Conservation (phyloP, 1,284 basidiomycete species). For the Phylloporus sp. region DNA sequence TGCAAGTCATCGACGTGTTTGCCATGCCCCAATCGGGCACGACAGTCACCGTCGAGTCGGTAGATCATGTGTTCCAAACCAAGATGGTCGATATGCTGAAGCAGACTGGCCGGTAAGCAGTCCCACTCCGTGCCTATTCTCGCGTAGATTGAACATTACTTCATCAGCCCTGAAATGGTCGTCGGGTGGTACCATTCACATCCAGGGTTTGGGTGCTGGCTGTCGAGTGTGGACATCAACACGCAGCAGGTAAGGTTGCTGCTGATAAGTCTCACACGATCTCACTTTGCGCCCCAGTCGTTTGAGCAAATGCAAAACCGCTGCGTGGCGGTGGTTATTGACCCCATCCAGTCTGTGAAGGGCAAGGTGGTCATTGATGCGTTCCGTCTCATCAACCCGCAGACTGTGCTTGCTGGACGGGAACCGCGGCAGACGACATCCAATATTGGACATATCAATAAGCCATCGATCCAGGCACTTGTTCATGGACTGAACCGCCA, state of each 20-base stretch:
- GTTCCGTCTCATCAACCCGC: conserved; percentile 94
- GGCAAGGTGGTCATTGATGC: conserved; percentile 99
- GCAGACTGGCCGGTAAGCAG: conserved; percentile 88
- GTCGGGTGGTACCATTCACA: conserved; percentile 99
- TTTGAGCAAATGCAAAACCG: conserved; percentile 96
- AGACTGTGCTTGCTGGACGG: conserved; percentile 84
- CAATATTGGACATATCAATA: conserved; percentile 98
- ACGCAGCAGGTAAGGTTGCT: conserved; percentile 83
- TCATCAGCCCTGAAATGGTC: conserved; percentile 90
- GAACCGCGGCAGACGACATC: conserved; percentile 98
- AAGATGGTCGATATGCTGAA: conserved; percentile 99
- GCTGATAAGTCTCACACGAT: conserved; percentile 9
- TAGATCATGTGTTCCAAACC: conserved; percentile 98
- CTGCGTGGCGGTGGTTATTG: conserved; percentile 97
- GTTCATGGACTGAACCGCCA: conserved; percentile 96
- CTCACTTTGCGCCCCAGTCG: conserved; percentile 58
- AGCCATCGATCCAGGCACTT: conserved; percentile 96
- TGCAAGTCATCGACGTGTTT: conserved; percentile 98
- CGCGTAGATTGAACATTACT: conserved; percentile 7
- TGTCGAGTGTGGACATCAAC: conserved; percentile 98
- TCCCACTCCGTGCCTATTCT: not conserved
- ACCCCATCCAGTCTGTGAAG: conserved; percentile 99
- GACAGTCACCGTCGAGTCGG: conserved; percentile 97
- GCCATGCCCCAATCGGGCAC: conserved; percentile 99
- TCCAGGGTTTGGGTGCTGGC: conserved; percentile 99